phyloP scores from a whole-genome alignment of 805 yeast species.

The Candida sanyiensis region DNA sequence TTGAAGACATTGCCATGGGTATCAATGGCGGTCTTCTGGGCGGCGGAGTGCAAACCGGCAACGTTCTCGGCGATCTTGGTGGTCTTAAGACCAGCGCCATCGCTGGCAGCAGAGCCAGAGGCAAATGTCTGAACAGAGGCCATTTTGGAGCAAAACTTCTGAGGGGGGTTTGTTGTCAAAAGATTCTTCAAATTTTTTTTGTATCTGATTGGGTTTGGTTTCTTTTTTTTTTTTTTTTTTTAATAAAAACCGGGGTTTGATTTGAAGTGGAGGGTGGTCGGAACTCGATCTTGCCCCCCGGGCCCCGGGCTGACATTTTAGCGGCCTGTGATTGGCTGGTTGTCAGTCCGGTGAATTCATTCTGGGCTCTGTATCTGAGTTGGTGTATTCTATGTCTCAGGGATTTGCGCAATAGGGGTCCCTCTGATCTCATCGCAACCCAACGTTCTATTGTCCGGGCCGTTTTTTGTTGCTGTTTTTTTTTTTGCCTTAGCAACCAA shows the following conservation, averaged over 20 bases:
- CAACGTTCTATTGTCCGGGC: too few relatives aligned
- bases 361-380: too few relatives aligned
- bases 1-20: conserved; percentile 48
- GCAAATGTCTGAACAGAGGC: conserved; percentile 15
- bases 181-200: too few relatives aligned
- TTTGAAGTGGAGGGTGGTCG: background rate
- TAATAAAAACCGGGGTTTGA: conserved; percentile 1
- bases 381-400: too few relatives aligned
- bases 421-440: too few relatives aligned
- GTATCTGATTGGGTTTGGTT: too few relatives aligned
- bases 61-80: conserved; percentile 22
- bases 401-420: too few relatives aligned
- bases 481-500: too few relatives aligned
- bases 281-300: background rate
- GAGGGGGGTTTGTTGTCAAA: background rate
- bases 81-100: conserved; percentile 8
- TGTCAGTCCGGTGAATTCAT: too few relatives aligned
- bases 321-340: background rate
- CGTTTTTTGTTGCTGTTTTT: too few relatives aligned
- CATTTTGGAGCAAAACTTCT: conserved; percentile 3
- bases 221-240: background rate
- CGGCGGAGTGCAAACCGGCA: conserved; percentile 14
- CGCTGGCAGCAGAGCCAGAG: conserved; percentile 7
- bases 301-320: background rate
- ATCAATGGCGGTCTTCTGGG: conserved; percentile 36